A percentile compares a stretch with the other conserved stretches of the same genome.
These are phyloP conservation scores for Paramecium octaurelia DNA, from an alignment of 73 alveolate species.

Conservation along the genomic window DNA sequence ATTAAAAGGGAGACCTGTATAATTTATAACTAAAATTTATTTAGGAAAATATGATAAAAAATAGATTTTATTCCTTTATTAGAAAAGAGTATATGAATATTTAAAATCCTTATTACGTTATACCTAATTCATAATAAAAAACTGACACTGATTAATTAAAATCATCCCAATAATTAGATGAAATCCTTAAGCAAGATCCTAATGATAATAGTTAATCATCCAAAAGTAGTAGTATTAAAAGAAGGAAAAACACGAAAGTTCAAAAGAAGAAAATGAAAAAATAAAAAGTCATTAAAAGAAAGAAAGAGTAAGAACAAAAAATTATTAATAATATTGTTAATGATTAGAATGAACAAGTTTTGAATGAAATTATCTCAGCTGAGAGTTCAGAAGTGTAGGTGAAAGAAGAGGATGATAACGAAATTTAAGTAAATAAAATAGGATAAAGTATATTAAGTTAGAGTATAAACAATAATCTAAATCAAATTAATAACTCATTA, in stretches of 20 bases:
- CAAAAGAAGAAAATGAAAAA: background rate
- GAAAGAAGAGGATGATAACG: background rate
- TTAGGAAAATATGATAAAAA: slow-evolving; percentile 47
- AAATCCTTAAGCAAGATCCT: background rate
- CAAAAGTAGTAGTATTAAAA: background rate
- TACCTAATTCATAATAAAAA: background rate
- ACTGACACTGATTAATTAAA: background rate
- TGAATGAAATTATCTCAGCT: background rate
- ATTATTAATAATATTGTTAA: background rate
- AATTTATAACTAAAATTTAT: background rate
- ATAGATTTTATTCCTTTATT: slow-evolving; percentile 30
- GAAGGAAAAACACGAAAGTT: background rate
- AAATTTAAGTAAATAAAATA: background rate
- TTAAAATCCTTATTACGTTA: slow-evolving; percentile 13
- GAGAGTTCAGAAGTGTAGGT: background rate
- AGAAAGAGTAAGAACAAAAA: background rate
- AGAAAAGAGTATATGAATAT: slow-evolving; percentile 14
- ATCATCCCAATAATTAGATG: background rate
- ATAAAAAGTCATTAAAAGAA: background rate
- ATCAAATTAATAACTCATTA: background rate
- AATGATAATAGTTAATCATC: background rate
- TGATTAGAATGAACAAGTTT: background rate
- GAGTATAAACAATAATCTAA: background rate
- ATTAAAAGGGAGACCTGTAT: slow-evolving; percentile 54
- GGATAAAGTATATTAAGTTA: background rate